Base-by-base conservation (phyloP, 108 stramenopile species). In the Stephanodiscus minutulus region DNA sequence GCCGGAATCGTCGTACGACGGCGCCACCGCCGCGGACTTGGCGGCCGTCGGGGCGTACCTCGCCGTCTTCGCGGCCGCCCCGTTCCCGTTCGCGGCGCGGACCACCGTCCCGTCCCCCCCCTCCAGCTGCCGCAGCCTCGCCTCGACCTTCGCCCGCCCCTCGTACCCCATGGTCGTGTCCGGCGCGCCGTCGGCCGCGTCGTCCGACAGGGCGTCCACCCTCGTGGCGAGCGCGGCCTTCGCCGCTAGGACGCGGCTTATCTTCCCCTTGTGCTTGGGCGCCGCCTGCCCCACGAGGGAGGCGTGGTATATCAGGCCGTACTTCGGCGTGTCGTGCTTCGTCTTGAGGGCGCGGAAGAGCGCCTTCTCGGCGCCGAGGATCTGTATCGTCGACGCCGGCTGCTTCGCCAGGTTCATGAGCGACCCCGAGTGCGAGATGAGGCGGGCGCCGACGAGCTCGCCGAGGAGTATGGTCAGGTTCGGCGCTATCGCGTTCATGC, bases 261-360 rank as follows among this genome's bases (percentile, higher is more conserved):
- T 98, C 84, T 99, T 99, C 37, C 99, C 99, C 86, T 99, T 99
- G 86, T 98, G 84, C 90, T 99, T 99, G 13, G 98, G 98, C 41
- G 95, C 86, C 11, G 98, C 95, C 79, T 99, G 99, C 52, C 99
- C 99, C 54, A 99, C 96, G 36, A 99, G 91, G 43, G 97, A 97
- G 15, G 98, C 98, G 77, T 99, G 99, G 74, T 99, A 99, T 75
- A 99, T 99, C 46, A 99, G 88, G 35, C 99, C 99, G 81, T 99
- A 99, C 86, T 99, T 99, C 48, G 99, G 99, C 20, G 99, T 99
- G 85, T 99, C 98, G 62, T 98, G 97, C 87, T 99, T 99, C 24
- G 99, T 99, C 84, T 99, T 99, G 55, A 99, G 93, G 29, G 99
- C 99, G n/a, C 99, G 96, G 92, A 99, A 99, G 44, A 99, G 92